Evolutionary conservation across 352 stramenopile species (phyloP).

Genomic region (Pythium sukuiense): DNA sequence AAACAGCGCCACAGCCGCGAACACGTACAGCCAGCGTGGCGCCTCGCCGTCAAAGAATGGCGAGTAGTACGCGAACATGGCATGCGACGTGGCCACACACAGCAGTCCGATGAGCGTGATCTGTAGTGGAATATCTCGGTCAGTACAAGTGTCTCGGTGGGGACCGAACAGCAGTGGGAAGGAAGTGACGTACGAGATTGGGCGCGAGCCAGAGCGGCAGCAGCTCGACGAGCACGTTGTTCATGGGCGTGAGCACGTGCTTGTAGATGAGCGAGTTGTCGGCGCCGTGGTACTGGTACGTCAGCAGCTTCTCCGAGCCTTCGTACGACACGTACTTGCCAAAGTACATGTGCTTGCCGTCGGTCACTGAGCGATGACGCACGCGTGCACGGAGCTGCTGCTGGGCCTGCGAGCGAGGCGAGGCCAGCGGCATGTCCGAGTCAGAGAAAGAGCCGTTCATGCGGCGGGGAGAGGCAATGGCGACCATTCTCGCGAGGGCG

Average conservation of each 20-base stretch:
- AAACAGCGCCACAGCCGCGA: conserved; percentile 62
- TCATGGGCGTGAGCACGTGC: conserved; percentile 85
- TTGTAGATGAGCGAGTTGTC: conserved; percentile 90
- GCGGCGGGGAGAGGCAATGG: conserved; percentile 11
- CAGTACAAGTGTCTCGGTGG: conserved; percentile 1
- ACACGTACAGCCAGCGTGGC: conserved; percentile 68
- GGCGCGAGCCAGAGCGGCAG: conserved; percentile 80
- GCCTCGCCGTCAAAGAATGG: conserved; percentile 71
- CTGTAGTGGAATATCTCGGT: conserved; percentile 23
- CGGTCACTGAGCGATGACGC: conserved; percentile 62
- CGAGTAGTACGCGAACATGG: conserved; percentile 67
- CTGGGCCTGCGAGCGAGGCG: conserved; percentile 24
- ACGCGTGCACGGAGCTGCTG: conserved; percentile 64
- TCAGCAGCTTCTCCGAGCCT: conserved; percentile 81
- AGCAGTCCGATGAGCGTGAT: conserved; percentile 79
- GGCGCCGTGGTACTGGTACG: conserved; percentile 84
- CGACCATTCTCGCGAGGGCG: conserved; percentile 12
- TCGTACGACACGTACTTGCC: conserved; percentile 87
- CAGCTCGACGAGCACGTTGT: conserved; percentile 76
- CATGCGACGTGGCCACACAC: conserved; percentile 59
- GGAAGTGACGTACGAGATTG: conserved; percentile 49
- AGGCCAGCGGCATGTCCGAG: conserved; percentile 28
- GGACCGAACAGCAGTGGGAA: not conserved
- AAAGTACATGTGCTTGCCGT: conserved; percentile 88
- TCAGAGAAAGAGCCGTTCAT: conserved; percentile 22